Percentiles rank a stretch among this genome's conserved stretches.
These are phyloP conservation scores for Raffaelea albimanens DNA, from an alignment of 2,329 filamentous ascomycete species.

Conservation along the genomic window DNA sequence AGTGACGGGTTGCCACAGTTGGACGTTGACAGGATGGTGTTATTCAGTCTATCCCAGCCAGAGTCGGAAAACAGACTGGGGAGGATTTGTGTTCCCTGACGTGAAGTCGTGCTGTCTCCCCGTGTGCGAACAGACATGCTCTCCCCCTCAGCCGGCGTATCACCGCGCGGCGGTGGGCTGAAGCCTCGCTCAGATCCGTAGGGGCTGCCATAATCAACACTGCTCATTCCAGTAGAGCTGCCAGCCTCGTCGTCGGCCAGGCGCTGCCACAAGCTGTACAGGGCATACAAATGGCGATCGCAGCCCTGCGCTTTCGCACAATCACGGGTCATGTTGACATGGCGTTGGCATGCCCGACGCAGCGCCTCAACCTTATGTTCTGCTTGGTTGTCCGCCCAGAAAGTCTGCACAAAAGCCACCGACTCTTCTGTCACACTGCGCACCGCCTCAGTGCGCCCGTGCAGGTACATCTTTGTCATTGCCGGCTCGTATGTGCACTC, in stretches of 20 bases:
- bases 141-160: conserved; percentile 1
- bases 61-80: conserved; percentile 77
- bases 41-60: conserved; percentile 94
- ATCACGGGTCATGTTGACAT: conserved; percentile 69
- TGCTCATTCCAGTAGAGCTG: conserved; percentile 33
- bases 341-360: conserved; percentile 72
- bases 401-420: conserved; percentile 81
- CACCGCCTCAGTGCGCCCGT: conserved; percentile 91
- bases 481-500: conserved; percentile 97
- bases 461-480: conserved; percentile 92
- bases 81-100: conserved; percentile 26
- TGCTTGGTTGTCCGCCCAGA: conserved; percentile 85
- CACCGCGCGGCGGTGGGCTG: conserved; percentile 32
- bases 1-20: conserved; percentile 96
- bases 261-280: conserved; percentile 93
- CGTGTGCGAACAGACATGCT: conserved; percentile 3
- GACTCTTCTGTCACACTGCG: conserved; percentile 75
- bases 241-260: conserved; percentile 63
- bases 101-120: conserved; percentile 15
- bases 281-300: conserved; percentile 85
- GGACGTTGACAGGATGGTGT: conserved; percentile 88
- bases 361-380: conserved; percentile 80
- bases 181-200: conserved; percentile 45
- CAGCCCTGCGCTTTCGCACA: conserved; percentile 87
- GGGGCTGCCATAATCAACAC: conserved; percentile 4